Evolutionary conservation across 805 yeast species (phyloP).

Genomic region (Candida argentea): DNA sequence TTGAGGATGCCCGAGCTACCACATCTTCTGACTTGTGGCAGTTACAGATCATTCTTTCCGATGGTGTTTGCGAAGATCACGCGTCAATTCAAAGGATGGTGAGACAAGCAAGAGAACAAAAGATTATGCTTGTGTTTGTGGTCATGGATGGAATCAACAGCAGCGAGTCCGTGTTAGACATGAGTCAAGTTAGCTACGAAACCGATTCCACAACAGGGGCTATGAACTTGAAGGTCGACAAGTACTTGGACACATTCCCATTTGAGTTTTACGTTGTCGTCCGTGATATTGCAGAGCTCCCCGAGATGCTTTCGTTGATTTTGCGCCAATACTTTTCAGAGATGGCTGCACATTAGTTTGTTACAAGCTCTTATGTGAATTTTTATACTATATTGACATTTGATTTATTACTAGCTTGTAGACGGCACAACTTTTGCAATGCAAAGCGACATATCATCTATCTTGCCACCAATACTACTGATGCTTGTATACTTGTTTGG

Average conservation of each 20-base stretch:
- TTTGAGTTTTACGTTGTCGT: slow-evolving; percentile 95
- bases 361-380: background rate
- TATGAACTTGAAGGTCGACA: slow-evolving; percentile 64
- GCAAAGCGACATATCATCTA: slow-evolving; percentile 45
- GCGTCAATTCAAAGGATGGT: slow-evolving; percentile 72
- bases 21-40: slow-evolving; percentile 72
- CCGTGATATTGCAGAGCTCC: slow-evolving; percentile 77
- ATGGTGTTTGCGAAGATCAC: slow-evolving; percentile 97
- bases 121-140: slow-evolving; percentile 90
- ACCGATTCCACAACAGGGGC: slow-evolving; percentile 55
- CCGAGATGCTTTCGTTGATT: slow-evolving; percentile 82
- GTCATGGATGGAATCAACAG: slow-evolving; percentile 83
- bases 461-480: slow-evolving; percentile 39
- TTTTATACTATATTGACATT: background rate
- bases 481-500: slow-evolving; percentile 22
- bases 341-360: slow-evolving; percentile 9
- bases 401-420: background rate
- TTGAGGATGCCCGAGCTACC: slow-evolving; percentile 45
- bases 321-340: slow-evolving; percentile 88
- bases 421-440: slow-evolving; percentile 32
- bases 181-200: slow-evolving; percentile 86
- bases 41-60: slow-evolving; percentile 83
- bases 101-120: slow-evolving; percentile 83
- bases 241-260: slow-evolving; percentile 89
- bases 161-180: slow-evolving; percentile 81